Evolutionary conservation across 192 early-diverging fungal genomes (phyloP).

Genomic region (Phlyctochytrium bullatum): DNA sequence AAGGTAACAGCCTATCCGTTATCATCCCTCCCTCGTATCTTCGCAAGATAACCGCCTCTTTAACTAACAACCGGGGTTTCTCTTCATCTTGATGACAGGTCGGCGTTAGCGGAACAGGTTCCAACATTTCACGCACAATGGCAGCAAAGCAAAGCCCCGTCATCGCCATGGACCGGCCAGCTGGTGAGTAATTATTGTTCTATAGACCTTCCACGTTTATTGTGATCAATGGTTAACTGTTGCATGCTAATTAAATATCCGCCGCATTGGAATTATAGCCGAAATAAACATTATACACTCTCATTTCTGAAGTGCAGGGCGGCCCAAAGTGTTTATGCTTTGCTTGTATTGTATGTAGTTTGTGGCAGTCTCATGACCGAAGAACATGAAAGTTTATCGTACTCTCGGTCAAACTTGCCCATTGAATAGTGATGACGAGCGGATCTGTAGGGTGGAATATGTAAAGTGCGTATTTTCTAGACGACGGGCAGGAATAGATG

Average conservation of each 20-base stretch:
- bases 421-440: constrained; percentile 50
- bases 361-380: neutral
- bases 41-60: too few species aligned
- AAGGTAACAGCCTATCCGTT: too few species aligned
- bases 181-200: neutral
- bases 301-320: neutral
- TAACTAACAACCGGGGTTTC: neutral
- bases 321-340: neutral
- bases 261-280: neutral
- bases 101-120: neutral
- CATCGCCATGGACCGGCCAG: too few species aligned
- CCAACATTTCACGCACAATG: neutral
- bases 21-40: too few species aligned
- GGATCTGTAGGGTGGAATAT: constrained; percentile 70
- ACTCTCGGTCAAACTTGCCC: neutral
- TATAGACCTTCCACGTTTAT: neutral
- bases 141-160: neutral
- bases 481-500: neutral
- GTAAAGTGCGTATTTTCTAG: constrained; percentile 56
- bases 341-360: neutral
- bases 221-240: neutral
- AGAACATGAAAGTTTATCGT: neutral
- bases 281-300: neutral
- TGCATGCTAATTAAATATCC: neutral
- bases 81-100: neutral